Conservation (phyloP, 2,329 filamentous ascomycete genomes). For the Coniochaeta prunicola region DNA sequence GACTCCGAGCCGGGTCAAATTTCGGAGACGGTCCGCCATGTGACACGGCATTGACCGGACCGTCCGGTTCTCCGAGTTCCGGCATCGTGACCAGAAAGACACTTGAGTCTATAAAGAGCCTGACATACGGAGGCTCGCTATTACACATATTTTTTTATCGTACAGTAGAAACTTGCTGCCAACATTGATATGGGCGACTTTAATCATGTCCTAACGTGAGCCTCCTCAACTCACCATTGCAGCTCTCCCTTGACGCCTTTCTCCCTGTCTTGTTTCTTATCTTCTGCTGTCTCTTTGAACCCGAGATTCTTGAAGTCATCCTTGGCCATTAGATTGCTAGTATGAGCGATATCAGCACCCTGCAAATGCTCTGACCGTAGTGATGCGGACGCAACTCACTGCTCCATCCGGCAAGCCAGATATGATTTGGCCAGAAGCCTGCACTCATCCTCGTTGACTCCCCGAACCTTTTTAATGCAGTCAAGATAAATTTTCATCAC, state of each 20-base stretch:
- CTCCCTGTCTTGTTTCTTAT: conserved; percentile 16
- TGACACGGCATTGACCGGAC: neutral
- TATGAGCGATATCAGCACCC: neutral
- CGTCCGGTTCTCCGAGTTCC: neutral
- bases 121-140: neutral
- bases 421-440: conserved; percentile 82
- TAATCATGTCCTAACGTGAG: neutral
- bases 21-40: neutral
- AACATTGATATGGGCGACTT: neutral
- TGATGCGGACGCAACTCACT: conserved; percentile 44
- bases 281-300: conserved; percentile 45
- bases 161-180: neutral
- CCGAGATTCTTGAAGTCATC: conserved; percentile 95
- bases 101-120: neutral
- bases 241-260: conserved; percentile 25
- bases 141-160: neutral
- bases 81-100: neutral
- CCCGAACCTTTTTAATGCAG: conserved; percentile 78
- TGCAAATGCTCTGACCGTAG: neutral
- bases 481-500: conserved; percentile 79
- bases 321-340: conserved; percentile 86
- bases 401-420: conserved; percentile 87
- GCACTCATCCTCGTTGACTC: conserved; percentile 81
- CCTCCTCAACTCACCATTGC: conserved; percentile 19
- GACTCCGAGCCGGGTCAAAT: neutral